Evolutionary conservation across 2,329 filamentous ascomycete species (phyloP), one percentile per base, ranked within the genome.

Genomic region (Stagonosporopsis cucurbitacearum): DNA sequence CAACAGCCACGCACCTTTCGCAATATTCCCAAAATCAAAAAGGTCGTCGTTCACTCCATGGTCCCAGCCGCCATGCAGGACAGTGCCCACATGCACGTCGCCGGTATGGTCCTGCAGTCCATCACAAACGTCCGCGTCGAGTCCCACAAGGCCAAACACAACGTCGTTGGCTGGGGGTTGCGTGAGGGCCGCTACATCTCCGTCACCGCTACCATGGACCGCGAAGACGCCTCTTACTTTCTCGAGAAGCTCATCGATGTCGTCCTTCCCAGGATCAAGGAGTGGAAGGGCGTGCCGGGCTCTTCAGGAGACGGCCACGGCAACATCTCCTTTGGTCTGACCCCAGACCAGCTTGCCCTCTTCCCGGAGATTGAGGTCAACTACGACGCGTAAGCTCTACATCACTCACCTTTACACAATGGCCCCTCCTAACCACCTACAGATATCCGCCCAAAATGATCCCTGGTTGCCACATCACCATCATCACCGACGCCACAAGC

Each of bases 281-380:
- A 99, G 67, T 99, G 92, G 90, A 86, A 85, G 52, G 95, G 95
- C 57, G 81, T 90, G n/a, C 84, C 85, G 65, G 87, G 86, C 44
- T 85, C 80, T 39, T 91, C 91, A 35, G 95, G 95, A 70, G 95
- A 99, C 75, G 88, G 87, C 70, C 88, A 89, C 59, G 95, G 95
- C 33, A 97, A 98, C 75, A 83, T 99, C 64, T 84, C 83, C 9
- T 94, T 93, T 75, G 95, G 95, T 64, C 82, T 99, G 67, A 83
- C 83, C 13, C 82, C 88, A 5, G 88, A 91, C 55, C 86, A 89
- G 65, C 86, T 96, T 68, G 86, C 89, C 46, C 80, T 91, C 63
- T 99, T 98, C 79, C 95, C 95, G 0, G 95, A 99, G 80, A 86
- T 99, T 41, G 93, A 97, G 77, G 86, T 92, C 67, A 97, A 96